Evolutionary conservation across 768 basidiomycete genomes (phyloP), one percentile per base, ranked within the genome.

Genomic region (Termitomyces sp.): DNA sequence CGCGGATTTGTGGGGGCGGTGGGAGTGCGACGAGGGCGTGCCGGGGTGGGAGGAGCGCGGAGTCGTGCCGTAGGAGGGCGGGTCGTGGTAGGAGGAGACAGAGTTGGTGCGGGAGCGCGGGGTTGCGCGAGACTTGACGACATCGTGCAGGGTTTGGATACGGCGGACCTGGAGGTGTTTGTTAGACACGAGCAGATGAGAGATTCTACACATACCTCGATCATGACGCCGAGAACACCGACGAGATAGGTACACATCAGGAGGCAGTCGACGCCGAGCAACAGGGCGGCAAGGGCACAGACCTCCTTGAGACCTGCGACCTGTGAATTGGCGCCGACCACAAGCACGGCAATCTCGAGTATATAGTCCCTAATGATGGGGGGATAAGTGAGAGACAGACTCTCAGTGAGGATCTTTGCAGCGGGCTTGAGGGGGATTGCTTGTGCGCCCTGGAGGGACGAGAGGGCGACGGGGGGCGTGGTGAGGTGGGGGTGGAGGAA

Each of bases 241-340:
- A 91, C 81, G 68, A 96, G 88, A 73, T 97, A 96, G 0, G 93
- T 93, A 72, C 88, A 89, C 60, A 97, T 82, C 71, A 93, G 78
- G 31, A 94, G 66, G 69, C 94, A 97, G 70, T 99, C 97, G 46
- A 95, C 79, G 9, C 80, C 80, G 50, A 99, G 78, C 52, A 92
- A 78, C n/a, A 98, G 70, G 1, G 94, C 94, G 0, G 95, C 97
- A 16, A 98, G 83, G 12, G 94, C 90, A 68, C 96, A 98, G 61
- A 98, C 96, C 72, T 99, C 95, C 60, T 83, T 85, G 50, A 99
- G 75, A 12, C 96, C 96, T 22, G 88, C 87, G 28, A 98, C 93
- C 45, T 86, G 87, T 60, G 86, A 87, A 63, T 88, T 85, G 2
- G 93, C 94, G 2, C 97, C 97, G 44, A 95, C 81, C 46, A 88